Base-by-base conservation (phyloP, 1,284 basidiomycete genomes). In the Calocybe gambosa region DNA sequence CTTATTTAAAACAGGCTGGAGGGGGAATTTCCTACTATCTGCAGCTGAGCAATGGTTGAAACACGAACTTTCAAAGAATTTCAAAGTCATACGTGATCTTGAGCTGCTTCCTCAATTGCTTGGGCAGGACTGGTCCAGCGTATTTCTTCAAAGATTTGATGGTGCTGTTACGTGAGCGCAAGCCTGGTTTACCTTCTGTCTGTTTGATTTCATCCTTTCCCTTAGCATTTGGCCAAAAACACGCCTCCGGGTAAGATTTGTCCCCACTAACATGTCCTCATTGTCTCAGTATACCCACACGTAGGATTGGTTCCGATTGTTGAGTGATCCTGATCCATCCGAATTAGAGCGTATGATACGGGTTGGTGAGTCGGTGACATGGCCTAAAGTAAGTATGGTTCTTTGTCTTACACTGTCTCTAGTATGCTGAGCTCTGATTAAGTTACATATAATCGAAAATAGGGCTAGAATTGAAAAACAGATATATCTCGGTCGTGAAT, bases 1-100 rank as follows among this genome's bases (percentile, higher is more conserved):
- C 21, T 20, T 37, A 37, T 31, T 23, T 3, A 9, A 29, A 29
- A 29, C 13, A 89, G 88, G 93, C 1, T 96, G 93, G 93, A 74
- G 93, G 61, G 96, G 96, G 26, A 98, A 97, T 25, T 99, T 96
- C 66, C 63, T 98, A 18, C 71, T 99, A 2, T 92, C 90, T 2
- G 92, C 93, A 0, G 82, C 86, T 6, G 92, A 95, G 64, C 91
- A 93, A 58, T 94, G 90, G 80, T 73, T 96, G 50, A 96, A 97
- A 63, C 78, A 95, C 39, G 93, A 97, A 61, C 70, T 97, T 15
- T 89, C 90, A 13, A 97, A 96, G 73, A 94, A 96, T 62, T 94
- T 95, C 74, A 92, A 90, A 68, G 89, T 96, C 45, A 96, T 97
- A 49, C 82, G 93, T 39, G 93, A 97, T 63, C 73, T 97, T 1